Percentiles rank a stretch among this genome's conserved stretches.
Conservation (phyloP, 2,329 filamentous ascomycete genomes). For the Hortaea werneckii region DNA sequence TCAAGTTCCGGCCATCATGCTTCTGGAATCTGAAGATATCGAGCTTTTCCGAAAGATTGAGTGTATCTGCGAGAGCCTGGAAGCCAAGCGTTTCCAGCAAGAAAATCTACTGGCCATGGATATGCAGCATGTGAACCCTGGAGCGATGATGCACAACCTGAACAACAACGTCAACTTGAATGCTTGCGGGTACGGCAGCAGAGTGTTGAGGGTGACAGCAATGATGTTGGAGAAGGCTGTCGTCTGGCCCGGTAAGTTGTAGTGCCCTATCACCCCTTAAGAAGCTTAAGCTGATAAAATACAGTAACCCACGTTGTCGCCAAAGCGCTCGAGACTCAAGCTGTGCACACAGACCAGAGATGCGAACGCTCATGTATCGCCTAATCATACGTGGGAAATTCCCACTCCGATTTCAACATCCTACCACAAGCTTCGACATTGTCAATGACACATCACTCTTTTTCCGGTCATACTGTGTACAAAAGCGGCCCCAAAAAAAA, state of each 20-base stretch:
- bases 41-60: constrained; percentile 76
- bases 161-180: constrained; percentile 34
- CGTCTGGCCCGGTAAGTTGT: constrained; percentile 74
- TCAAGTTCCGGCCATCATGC: constrained; percentile 77
- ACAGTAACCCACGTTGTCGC: constrained; percentile 60
- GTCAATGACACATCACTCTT: background rate
- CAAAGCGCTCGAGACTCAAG: constrained; percentile 54
- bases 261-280: background rate
- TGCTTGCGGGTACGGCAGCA: constrained; percentile 66
- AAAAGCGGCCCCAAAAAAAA: background rate
- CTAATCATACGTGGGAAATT: background rate
- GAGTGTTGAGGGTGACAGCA: constrained; percentile 73
- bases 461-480: background rate
- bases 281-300: constrained; percentile 3
- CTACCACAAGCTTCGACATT: background rate
- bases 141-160: constrained; percentile 37
- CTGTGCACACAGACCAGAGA: constrained; percentile 52
- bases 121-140: constrained; percentile 33
- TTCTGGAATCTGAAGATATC: constrained; percentile 83
- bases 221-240: constrained; percentile 80
- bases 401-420: too few species aligned
- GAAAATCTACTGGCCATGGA: constrained; percentile 45
- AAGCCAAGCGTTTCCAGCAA: constrained; percentile 57
- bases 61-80: constrained; percentile 64
- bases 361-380: constrained; percentile 37